These are phyloP conservation scores for Elongisporangium prolatum DNA, from an alignment of 352 stramenopile species.

Conservation along the genomic window DNA sequence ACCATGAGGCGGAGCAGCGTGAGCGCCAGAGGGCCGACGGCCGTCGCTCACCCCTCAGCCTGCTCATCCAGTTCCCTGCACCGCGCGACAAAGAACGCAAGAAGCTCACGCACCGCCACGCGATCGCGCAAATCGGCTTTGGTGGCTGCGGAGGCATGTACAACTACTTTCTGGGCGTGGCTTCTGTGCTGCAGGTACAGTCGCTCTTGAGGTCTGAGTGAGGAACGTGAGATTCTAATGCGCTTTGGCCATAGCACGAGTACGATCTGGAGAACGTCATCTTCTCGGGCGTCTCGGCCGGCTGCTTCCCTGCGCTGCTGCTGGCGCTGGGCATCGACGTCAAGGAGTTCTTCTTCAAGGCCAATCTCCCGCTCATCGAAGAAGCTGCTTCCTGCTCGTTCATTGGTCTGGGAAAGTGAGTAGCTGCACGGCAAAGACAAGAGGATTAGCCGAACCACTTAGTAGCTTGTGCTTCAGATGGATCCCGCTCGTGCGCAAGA, in stretches of 20 bases:
- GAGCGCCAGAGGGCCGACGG: too few species aligned
- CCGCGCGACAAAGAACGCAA: conserved; percentile 16
- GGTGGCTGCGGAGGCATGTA: conserved; percentile 83
- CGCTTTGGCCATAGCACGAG: conserved; percentile 32
- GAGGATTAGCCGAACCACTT: too few species aligned
- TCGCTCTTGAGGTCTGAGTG: not conserved
- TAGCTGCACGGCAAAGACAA: not conserved
- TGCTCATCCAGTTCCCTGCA: too few species aligned
- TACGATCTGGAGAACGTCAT: conserved; percentile 70
- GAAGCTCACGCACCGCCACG: conserved; percentile 52
- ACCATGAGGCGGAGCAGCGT: too few species aligned
- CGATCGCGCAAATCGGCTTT: conserved; percentile 72
- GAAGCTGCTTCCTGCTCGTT: conserved; percentile 49
- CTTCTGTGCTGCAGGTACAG: conserved; percentile 55
- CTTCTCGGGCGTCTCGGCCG: conserved; percentile 73
- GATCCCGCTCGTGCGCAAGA: conserved; percentile 70
- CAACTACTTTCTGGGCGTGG: conserved; percentile 83
- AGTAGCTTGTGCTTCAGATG: conserved; percentile 23
- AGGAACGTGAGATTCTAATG: not conserved
- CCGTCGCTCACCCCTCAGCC: too few species aligned
- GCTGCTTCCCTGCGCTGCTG: conserved; percentile 67
- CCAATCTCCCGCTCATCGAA: conserved; percentile 73
- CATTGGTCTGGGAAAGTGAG: conserved; percentile 54
- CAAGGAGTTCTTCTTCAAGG: conserved; percentile 83
- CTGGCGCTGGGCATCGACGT: conserved; percentile 61